Evolutionary conservation across 805 yeast species (phyloP), one percentile per base, ranked within the genome.

Genomic region (Zygosaccharomyces siamensis): DNA sequence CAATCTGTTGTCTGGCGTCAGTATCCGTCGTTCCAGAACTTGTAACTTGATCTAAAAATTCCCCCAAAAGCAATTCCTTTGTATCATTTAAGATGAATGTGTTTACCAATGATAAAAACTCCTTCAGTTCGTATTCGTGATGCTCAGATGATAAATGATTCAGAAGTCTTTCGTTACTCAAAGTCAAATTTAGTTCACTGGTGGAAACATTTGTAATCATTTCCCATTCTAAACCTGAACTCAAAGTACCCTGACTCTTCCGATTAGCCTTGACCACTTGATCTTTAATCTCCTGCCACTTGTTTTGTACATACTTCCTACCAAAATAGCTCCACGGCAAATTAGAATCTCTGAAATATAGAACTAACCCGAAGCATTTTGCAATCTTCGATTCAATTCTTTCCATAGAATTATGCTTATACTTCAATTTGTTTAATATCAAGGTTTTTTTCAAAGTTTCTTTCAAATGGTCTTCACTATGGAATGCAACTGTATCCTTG

Each of bases 181-280:
- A 57, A 5, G 71, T 61, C 37, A 64, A 50, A 1, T 47, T 46
- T 18, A 47, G 51, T 5, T 58, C 55, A 20, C 62, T 47, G 2
- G 65, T 54, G 12, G 65, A 42, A 12, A 68, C 59, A 14, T 56
- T 50, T 24, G 59, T 66, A 30, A 68, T 48, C 39, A 55, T 51
- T 18, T 59, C 57, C 56, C 61, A 58, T 41, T 52, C 62, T 41
- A 35, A 57, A 39, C 41, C 57, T 38, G 50, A 60, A 55, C 46
- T 63, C 43, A 52, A 55, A 47, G 37, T 48, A 45, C 70, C 71
- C 57, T 44, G 61, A 30, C 50, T 64, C 54, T 43, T 61, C 51
- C 38, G 53, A 50, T 49, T 66, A 55, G 41, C 61, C 5, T 33
- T 54, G 45, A 26, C 56, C 47, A 26, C 62, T 24, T 24, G 57